Evolutionary conservation across 1,139 yeast species (phyloP), one percentile per base, ranked within the genome.

Genomic region (Scheffersomyces illinoinensis): DNA sequence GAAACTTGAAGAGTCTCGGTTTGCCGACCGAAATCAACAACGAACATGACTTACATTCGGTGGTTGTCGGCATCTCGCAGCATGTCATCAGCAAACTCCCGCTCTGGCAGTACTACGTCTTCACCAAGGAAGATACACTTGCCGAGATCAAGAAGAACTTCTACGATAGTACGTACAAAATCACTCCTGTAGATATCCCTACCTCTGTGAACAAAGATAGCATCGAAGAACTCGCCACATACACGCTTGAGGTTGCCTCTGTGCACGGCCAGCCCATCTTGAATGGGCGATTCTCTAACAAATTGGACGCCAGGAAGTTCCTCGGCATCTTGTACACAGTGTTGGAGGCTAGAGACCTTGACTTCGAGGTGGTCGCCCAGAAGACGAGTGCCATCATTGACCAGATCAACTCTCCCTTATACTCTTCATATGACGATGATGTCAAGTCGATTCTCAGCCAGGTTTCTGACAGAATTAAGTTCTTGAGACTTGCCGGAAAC

Each of bases 71-170:
- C 12, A 77, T 93, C 55, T 82, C 85, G 60, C 73, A 78, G 8
- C 87, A 90, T 64, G 97, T 93, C 0, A 68, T 92, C 53, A 87
- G 83, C 26, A 79, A 83, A 10, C 75, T 92, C 58, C 82, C 87
- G 61, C 80, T 95, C 57, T 95, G 99, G 99, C 93, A 95, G 72
- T 95, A 76, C 72, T 95, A 93, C 68, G 93, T 89, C 12, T 81
- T 93, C 53, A 83, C 91, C 70, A 85, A 84, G 53, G 64, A 68
- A 14, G 68, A 64, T 2, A 76, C 79, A 57, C 67, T 83, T 50
- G 63, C 63, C 0, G 68, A 70, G 5, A 66, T 85, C 53, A 72
- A 75, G 56, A 71, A 76, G 1, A 72, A 81, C 8, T 87, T 87
- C n/a, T 71, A 75, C 1, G 75, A 77, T 8, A 59, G 64, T 14